Base-by-base conservation (phyloP, 768 basidiomycete species). In the Lactifluus volemus region DNA sequence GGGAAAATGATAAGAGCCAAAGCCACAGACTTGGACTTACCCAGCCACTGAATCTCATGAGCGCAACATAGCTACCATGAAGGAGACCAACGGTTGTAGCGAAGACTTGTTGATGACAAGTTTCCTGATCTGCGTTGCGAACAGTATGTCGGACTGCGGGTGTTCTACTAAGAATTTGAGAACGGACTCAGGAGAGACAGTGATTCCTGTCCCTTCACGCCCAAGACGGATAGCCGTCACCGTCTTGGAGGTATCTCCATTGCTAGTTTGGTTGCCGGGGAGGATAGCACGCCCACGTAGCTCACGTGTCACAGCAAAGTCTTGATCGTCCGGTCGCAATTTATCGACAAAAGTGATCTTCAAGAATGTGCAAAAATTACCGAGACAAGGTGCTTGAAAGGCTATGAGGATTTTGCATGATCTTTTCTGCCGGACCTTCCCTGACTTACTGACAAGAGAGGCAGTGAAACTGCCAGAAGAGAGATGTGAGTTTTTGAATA, bases 161-260 rank as follows among this genome's bases (percentile, higher is more conserved):
- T 38, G 32, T 47, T 47, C 49, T 39, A 30, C 17, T 11, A 19
- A 38, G 45, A 65, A 63, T 38, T 63, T 49, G 42, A 65, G 39
- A 36, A 61, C 64, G 5, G 30, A 55, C 39, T 63, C 57, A 29
- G 59, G 54, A 1, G 64, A 65, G 49, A 65, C 50, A 1, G 15
- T 41, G 45, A 64, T 45, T 19, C 60, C 55, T 8, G 49, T 49
- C 45, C 42, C 60, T 36, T 53, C 63, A 7, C 38, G 15, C 17
- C 10, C 56, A 3, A 10, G 25, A 2, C 5, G 19, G 21, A 38
- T 34, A 6, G n/a, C 32, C 25, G 38, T 29, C 21, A 17, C 45
- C 4, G 2, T 5, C 10, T 29, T 6, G 10, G 44, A 11, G 5
- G 11, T 12, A 19, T 41, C 53, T 9, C 29, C 45, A 29, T 21